Conservation (phyloP, 2,329 filamentous ascomycete species). For the Microsporum ferrugineum region DNA sequence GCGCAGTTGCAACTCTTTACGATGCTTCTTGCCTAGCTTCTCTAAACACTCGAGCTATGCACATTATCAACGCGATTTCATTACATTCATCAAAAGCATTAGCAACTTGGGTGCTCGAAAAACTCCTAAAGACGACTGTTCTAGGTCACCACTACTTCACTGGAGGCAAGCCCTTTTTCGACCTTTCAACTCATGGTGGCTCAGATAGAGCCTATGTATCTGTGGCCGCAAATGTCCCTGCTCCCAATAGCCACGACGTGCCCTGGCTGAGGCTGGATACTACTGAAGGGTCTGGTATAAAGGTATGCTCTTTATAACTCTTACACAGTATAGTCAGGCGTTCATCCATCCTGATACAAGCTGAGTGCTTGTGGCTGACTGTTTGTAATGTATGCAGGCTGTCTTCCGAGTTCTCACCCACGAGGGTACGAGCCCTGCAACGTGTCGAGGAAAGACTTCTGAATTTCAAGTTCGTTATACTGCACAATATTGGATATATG, state of each 20-base stretch:
- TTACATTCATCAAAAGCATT: neutral
- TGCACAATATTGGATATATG: slow-evolving; percentile 37
- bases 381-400: slow-evolving; percentile 21
- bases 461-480: slow-evolving; percentile 30
- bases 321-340: neutral
- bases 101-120: slow-evolving; percentile 15
- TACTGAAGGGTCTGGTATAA: slow-evolving; percentile 20
- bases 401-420: slow-evolving; percentile 33
- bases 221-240: slow-evolving; percentile 21
- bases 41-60: neutral
- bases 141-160: slow-evolving; percentile 28
- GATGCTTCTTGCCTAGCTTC: slow-evolving; percentile 33
- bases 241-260: slow-evolving; percentile 20
- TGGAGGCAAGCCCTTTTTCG: slow-evolving; percentile 23
- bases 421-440: slow-evolving; percentile 25
- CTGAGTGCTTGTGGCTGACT: neutral
- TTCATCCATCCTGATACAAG: neutral
- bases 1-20: slow-evolving; percentile 37
- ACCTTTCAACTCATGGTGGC: slow-evolving; percentile 20
- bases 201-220: slow-evolving; percentile 20
- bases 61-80: slow-evolving; percentile 2
- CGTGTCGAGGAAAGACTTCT: slow-evolving; percentile 23
- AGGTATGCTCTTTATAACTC: slow-evolving; percentile 18
- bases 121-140: slow-evolving; percentile 18
- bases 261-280: slow-evolving; percentile 26